Evolutionary conservation across 1,284 basidiomycete species (phyloP), one percentile per base, ranked within the genome.

Genomic region (Coriolopsis trogii): DNA sequence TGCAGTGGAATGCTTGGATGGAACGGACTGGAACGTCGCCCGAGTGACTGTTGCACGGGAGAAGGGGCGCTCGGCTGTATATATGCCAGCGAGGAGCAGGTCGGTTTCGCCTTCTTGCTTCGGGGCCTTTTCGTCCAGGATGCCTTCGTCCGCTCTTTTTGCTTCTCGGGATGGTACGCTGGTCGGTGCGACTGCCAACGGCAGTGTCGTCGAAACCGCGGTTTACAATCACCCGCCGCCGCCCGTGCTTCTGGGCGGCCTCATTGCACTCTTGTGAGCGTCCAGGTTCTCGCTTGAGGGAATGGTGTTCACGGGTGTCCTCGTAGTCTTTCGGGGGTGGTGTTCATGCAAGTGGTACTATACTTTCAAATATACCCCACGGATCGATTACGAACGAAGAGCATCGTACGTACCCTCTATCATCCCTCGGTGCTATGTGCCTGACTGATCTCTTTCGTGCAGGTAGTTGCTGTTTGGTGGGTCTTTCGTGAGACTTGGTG

Each of bases 301-400:
- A n/a, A n/a, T n/a, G n/a, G n/a, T n/a, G n/a, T n/a, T n/a, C n/a
- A n/a, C 33, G 8, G 20, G n/a, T 23, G 10, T 21, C 12, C 15
- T 38, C 23, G 37, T 42, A 59, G 57, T 30, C 53, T 59, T 12
- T 59, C 57, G 2, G 57, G 57, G 16, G 51, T 49, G 4, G 57
- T 59, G 10, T 51, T 56, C 26, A 59, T 59, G 57, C 57, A 59
- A 39, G 51, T 53, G 4, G 53, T 52, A 21, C 16, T 58, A 21
- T 58, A 55, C 41, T 58, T 47, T 23, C 56, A 55, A 29, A 16
- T 53, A 25, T 58, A 58, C 34, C 50, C 38, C 18, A 26, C 40
- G 1, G 56, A 58, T 23, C 20, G 44, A 16, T 15, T 9, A 21
- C 36, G 41, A 18, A 41, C 41, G 15, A 58, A 58, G 44, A 8